These are phyloP conservation scores for Globisporangium canariense DNA, from an alignment of 352 stramenopile species.

Conservation along the genomic window DNA sequence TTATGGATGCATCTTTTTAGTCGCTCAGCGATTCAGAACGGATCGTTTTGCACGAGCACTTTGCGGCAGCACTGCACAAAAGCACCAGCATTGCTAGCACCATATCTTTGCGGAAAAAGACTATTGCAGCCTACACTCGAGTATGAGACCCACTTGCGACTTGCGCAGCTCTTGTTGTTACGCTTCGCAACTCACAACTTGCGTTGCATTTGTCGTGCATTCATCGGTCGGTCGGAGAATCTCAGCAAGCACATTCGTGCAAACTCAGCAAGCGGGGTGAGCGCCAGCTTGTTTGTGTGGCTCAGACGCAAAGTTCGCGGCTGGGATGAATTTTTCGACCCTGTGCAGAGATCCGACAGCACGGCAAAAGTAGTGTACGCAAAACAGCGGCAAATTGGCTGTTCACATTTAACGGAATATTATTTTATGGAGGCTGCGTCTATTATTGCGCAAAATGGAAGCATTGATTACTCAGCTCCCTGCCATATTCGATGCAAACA, in stretches of 20 bases:
- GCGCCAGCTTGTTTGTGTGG: slow-evolving; percentile 8
- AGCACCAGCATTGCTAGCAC: too few species aligned
- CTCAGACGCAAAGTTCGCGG: slow-evolving; percentile 3
- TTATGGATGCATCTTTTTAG: not conserved
- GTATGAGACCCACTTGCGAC: too few species aligned
- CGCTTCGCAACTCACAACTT: too few species aligned
- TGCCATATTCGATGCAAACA: not conserved
- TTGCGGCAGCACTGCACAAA: too few species aligned
- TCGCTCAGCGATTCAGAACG: too few species aligned
- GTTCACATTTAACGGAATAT: too few species aligned
- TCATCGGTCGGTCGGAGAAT: not conserved
- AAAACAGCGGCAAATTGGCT: too few species aligned
- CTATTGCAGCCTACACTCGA: too few species aligned
- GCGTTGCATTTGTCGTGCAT: not conserved
- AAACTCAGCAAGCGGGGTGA: not conserved
- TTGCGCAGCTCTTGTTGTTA: too few species aligned
- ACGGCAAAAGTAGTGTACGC: too few species aligned
- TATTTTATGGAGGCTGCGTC: not conserved
- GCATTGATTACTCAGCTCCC: not conserved
- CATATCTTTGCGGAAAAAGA: too few species aligned
- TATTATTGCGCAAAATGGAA: not conserved
- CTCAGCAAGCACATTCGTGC: not conserved
- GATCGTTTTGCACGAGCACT: too few species aligned
- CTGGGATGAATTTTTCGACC: slow-evolving; percentile 6
- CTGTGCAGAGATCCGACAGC: slow-evolving; percentile 4